These are phyloP conservation scores for Thuja plicata DNA, from an alignment of 83 land plant genomes.

Conservation along the genomic window DNA sequence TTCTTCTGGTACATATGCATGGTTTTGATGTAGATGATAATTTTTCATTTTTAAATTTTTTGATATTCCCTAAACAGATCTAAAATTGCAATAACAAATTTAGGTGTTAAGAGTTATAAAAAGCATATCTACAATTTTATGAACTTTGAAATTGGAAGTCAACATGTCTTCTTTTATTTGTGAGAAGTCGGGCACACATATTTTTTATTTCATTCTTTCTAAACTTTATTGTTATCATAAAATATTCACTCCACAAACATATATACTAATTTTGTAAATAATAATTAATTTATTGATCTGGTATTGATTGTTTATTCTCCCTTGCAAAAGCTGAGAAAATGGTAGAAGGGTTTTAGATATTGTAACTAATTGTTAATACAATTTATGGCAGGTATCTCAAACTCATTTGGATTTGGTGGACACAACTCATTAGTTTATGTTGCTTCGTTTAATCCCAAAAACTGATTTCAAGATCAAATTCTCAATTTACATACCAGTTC, in stretches of 20 bases:
- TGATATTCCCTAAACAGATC: too few species aligned
- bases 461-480: background rate
- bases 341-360: background rate
- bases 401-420: slow-evolving; percentile 76
- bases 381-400: slow-evolving; percentile 42
- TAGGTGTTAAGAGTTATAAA: too few species aligned
- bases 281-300: background rate
- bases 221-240: background rate
- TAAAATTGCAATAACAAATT: too few species aligned
- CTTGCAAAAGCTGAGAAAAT: background rate
- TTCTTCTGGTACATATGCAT: too few species aligned
- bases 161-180: background rate
- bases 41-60: too few species aligned
- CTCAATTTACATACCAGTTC: background rate
- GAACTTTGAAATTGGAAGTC: background rate
- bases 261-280: background rate
- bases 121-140: too few species aligned
- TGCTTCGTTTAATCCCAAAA: slow-evolving; percentile 65
- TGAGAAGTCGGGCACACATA: background rate
- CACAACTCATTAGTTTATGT: slow-evolving; percentile 66
- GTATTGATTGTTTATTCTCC: background rate
- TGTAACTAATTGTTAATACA: background rate
- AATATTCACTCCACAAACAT: background rate
- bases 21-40: too few species aligned
- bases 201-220: background rate